phyloP scores from a whole-genome alignment of 2,329 filamentous ascomycete species.

The Fusarium xyrophilum region DNA sequence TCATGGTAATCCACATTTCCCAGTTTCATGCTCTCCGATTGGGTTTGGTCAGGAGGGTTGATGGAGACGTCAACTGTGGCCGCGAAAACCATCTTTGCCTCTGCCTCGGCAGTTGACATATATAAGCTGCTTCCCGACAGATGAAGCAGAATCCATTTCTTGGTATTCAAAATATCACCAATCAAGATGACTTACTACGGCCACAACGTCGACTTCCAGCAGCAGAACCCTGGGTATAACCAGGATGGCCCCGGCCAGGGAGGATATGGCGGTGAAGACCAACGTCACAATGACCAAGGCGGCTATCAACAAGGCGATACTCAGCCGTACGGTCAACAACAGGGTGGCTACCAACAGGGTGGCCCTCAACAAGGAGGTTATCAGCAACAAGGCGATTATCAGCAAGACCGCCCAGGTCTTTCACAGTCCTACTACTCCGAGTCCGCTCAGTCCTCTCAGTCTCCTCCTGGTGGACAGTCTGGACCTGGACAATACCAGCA shows the following conservation, averaged over 20 bases:
- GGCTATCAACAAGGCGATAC: slow-evolving; percentile 2
- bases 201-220: slow-evolving; percentile 16
- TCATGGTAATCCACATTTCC: slow-evolving; percentile 2
- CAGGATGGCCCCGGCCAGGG: slow-evolving; percentile 5
- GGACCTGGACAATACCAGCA: slow-evolving; percentile 12
- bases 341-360: slow-evolving; percentile 7
- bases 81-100: not conserved
- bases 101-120: slow-evolving; percentile 10
- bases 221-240: slow-evolving; percentile 6
- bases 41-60: not conserved
- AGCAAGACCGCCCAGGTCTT: slow-evolving; percentile 12
- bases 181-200: slow-evolving; percentile 20
- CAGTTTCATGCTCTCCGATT: slow-evolving; percentile 2
- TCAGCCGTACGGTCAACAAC: not conserved
- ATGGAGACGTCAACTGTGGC: slow-evolving; percentile 16
- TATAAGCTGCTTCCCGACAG: not conserved
- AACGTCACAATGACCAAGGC: slow-evolving; percentile 8
- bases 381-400: slow-evolving; percentile 3
- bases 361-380: not conserved
- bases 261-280: slow-evolving; percentile 6
- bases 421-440: slow-evolving; percentile 20
- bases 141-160: not conserved
- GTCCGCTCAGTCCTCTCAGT: slow-evolving; percentile 6
- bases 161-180: not conserved
- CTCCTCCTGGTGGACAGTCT: not conserved